These are phyloP conservation scores for Aspergillus unguis DNA, from an alignment of 2,329 filamentous ascomycete genomes.

Conservation along the genomic window DNA sequence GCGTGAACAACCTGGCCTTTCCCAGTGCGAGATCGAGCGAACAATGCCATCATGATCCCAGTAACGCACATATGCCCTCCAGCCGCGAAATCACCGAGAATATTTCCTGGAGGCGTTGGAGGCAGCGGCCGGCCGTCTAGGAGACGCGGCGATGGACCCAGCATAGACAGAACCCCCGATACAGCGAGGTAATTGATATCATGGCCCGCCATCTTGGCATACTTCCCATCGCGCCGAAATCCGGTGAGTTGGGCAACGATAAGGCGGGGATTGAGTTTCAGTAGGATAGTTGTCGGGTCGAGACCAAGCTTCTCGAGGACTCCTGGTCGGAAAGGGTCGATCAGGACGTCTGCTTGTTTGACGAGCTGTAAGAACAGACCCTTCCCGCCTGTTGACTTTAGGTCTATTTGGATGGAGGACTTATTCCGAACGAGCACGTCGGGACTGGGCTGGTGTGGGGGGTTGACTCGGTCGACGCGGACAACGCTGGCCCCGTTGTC, in stretches of 20 bases:
- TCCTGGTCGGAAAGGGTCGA: conserved; percentile 85
- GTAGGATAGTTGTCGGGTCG: conserved; percentile 60
- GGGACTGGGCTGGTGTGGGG: conserved; percentile 35
- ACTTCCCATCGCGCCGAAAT: conserved; percentile 79
- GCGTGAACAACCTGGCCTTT: conserved; percentile 81
- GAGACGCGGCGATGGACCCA: conserved; percentile 60
- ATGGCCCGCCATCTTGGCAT: conserved; percentile 79
- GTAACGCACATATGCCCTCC: conserved; percentile 74
- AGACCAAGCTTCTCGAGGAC: conserved; percentile 78
- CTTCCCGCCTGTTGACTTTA: conserved; percentile 56
- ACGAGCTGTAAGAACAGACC: background rate
- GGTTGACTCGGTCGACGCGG: conserved; percentile 61
- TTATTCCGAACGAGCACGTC: conserved; percentile 77
- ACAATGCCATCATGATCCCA: conserved; percentile 71
- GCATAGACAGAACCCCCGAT: conserved; percentile 67
- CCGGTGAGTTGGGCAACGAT: conserved; percentile 80
- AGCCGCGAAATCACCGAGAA: conserved; percentile 82
- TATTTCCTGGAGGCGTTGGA: conserved; percentile 62
- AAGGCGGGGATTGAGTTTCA: conserved; percentile 65
- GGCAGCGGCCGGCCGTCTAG: conserved; percentile 47
- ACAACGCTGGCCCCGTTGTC: conserved; percentile 81
- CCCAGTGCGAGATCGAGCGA: conserved; percentile 60
- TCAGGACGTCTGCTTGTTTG: conserved; percentile 63
- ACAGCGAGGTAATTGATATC: conserved; percentile 93
- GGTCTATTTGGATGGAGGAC: conserved; percentile 69